These are phyloP conservation scores for Tolypocladium pustulatum DNA, from an alignment of 2,329 filamentous ascomycete genomes.

Conservation along the genomic window DNA sequence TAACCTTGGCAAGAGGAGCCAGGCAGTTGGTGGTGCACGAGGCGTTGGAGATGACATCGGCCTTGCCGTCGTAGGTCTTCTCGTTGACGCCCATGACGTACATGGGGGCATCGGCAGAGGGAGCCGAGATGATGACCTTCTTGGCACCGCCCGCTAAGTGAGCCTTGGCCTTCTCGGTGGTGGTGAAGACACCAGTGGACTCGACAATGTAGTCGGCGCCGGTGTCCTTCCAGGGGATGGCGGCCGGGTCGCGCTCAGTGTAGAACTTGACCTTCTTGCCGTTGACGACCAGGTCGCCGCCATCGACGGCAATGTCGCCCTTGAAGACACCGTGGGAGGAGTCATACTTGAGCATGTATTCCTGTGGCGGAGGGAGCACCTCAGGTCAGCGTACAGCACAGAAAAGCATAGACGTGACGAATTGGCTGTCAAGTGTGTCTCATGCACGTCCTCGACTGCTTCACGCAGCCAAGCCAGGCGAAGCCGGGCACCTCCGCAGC, in stretches of 20 bases:
- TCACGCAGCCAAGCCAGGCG: neutral
- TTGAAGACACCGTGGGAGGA: constrained; percentile 95
- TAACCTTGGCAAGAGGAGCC: constrained; percentile 97
- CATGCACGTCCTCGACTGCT: neutral
- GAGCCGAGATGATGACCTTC: constrained; percentile 92
- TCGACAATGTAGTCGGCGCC: constrained; percentile 92
- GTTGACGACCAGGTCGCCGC: constrained; percentile 72
- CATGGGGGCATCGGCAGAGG: constrained; percentile 95
- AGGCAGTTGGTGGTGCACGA: constrained; percentile 99
- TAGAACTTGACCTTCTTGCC: constrained; percentile 95
- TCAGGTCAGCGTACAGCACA: neutral
- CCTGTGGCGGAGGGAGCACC: constrained; percentile 37
- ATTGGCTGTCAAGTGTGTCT: neutral
- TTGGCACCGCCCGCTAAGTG: constrained; percentile 96
- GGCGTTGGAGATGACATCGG: constrained; percentile 95
- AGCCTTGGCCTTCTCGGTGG: constrained; percentile 85
- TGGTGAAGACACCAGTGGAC: constrained; percentile 99
- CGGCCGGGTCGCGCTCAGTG: constrained; percentile 78
- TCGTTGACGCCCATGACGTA: constrained; percentile 99
- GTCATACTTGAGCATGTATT: constrained; percentile 99
- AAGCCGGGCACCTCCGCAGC: neutral
- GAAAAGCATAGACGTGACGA: neutral
- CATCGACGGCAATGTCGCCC: constrained; percentile 67
- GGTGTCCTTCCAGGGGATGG: constrained; percentile 82
- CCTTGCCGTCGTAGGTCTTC: constrained; percentile 79